These are phyloP conservation scores for Venturia asperata DNA, from an alignment of 2,329 filamentous ascomycete genomes.

Conservation along the genomic window DNA sequence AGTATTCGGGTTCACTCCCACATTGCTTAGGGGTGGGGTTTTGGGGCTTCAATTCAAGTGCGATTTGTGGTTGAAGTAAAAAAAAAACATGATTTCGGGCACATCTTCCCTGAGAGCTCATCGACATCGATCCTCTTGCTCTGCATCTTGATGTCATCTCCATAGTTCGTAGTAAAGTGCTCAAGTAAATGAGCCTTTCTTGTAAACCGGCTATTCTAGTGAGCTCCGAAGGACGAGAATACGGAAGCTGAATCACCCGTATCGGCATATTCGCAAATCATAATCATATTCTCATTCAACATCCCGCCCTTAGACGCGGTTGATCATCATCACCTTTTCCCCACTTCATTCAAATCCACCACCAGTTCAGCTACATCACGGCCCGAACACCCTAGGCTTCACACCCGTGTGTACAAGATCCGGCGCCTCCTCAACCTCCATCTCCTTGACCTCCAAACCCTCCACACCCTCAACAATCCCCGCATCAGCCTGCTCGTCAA, in stretches of 20 bases:
- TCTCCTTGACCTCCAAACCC: not conserved
- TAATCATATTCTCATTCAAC: not conserved
- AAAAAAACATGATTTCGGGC: no score
- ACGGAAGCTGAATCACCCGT: not conserved
- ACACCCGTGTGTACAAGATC: not conserved
- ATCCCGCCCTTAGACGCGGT: not conserved
- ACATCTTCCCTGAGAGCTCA: no score
- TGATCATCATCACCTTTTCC: not conserved
- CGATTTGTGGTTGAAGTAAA: no score
- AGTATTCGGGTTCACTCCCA: not conserved
- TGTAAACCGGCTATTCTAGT: no score
- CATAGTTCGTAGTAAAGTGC: no score
- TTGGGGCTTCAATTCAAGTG: no score
- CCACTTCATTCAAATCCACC: not conserved
- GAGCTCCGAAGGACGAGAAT: no score
- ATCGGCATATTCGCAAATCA: not conserved
- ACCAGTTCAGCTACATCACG: not conserved
- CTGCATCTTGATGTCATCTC: no score
- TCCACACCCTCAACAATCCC: not conserved
- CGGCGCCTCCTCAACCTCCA: conserved; percentile 13
- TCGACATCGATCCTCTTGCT: no score
- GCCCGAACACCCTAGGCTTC: not conserved
- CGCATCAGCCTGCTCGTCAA: not conserved
- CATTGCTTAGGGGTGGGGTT: not conserved
- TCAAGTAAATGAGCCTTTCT: no score